A percentile compares a stretch with the other conserved stretches of the same genome.
phyloP scores from a whole-genome alignment of 192 early-diverging fungal species.

The Rhizophagus prolifer region DNA sequence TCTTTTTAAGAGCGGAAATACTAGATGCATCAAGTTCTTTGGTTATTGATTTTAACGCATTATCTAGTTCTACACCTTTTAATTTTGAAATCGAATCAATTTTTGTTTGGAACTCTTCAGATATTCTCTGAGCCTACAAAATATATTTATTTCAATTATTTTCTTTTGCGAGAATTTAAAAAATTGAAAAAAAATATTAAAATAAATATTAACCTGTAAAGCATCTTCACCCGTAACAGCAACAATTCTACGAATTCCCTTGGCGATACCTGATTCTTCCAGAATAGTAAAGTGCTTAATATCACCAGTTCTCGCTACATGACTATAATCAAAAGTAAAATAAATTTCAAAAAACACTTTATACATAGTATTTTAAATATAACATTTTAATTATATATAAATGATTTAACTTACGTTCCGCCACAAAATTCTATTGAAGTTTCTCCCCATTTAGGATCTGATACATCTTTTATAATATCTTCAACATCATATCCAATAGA shows the following conservation, averaged over 20 bases:
- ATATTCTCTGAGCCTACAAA: constrained; percentile 57
- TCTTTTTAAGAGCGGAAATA: constrained; percentile 81
- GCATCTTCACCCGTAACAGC: constrained; percentile 95
- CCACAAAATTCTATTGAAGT: constrained; percentile 97
- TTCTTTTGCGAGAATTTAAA: not conserved
- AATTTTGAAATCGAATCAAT: constrained; percentile 61
- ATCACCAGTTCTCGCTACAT: constrained; percentile 85
- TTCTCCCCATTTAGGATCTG: constrained; percentile 76
- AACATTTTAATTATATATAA: not conserved
- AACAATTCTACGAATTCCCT: constrained; percentile 94
- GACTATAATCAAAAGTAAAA: constrained; percentile 43
- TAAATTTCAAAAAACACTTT: not conserved
- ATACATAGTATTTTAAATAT: not conserved
- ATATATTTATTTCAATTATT: not conserved
- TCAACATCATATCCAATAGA: constrained; percentile 88
- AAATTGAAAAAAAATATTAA: not conserved
- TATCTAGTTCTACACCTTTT: constrained; percentile 64
- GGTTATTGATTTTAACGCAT: constrained; percentile 72
- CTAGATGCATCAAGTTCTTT: constrained; percentile 78
- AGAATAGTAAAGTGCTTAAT: constrained; percentile 84
- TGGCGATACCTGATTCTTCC: constrained; percentile 91
- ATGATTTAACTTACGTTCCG: constrained; percentile 67
- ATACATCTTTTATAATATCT: constrained; percentile 77
- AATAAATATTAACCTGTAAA: constrained; percentile 27
- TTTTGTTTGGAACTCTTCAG: constrained; percentile 67